Base-by-base conservation (phyloP, 805 yeast genomes). In the Nakazawaea ambrosiae region DNA sequence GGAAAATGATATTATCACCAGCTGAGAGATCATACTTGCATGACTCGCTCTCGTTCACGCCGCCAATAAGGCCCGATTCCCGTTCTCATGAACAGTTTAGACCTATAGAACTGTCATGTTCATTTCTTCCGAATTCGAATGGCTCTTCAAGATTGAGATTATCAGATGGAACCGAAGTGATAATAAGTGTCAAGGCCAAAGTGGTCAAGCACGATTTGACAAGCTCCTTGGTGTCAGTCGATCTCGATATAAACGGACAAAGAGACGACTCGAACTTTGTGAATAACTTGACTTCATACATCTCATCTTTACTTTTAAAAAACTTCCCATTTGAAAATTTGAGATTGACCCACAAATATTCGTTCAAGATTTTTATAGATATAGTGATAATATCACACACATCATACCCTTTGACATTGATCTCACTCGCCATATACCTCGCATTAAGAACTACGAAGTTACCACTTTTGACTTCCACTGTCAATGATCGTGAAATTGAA, bases 131-230 rank as follows among this genome's bases (percentile, higher is more conserved):
- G 1, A 75, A 80, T 36, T 83, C 96, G 3, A 86, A 90, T 60
- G 98, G 98, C 11, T 88, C 97, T 2, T 82, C 97, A 0, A 72
- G 95, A 61, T 75, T 90, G 15, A 71, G 88, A 45, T 72, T 87
- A 24, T 71, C 83, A 34, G 97, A 90, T 57, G 97, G 98, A 17
- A 76, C 87, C 44, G 97, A 92, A 59, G 87, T 96, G 49, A 81
- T 92, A 24, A 90, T 87, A 4, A 92, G 97, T 51, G 72, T 90
- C 33, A 92, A 92, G 59, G 75, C 89, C 10, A 82, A 83, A 49
- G 96, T 89, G 3, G 83, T 85, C 12, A 28, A 20, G 20, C 27
- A 33, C 6, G 33, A 33, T 2, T 25, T 30, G 20, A 19, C 18
- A 4, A 19, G 20, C 9, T 29, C 41, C 15, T 60, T 86, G 26